Percentiles rank a stretch among this genome's conserved stretches.
These are phyloP conservation scores for Phytophthora parvispora DNA, from an alignment of 352 stramenopile genomes.

Conservation along the genomic window DNA sequence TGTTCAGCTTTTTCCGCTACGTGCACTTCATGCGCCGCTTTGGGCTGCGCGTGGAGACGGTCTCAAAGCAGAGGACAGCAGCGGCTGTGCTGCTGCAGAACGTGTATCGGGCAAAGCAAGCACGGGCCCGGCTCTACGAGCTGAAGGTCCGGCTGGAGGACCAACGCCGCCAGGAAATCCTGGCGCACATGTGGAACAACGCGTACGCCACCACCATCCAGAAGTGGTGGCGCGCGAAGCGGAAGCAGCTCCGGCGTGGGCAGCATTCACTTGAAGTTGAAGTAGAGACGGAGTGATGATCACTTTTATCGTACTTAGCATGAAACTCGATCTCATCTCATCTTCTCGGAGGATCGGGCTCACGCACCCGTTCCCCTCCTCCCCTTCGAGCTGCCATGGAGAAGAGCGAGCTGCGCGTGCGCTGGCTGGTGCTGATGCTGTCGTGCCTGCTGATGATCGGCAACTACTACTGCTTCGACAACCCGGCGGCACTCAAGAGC, in stretches of 20 bases:
- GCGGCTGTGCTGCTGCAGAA: constrained; percentile 63
- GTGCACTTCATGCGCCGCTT: constrained; percentile 48
- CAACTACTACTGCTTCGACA: constrained; percentile 95
- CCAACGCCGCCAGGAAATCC: constrained; percentile 53
- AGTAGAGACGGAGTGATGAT: constrained; percentile 8
- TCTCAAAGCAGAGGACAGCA: constrained; percentile 31
- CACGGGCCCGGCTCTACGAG: constrained; percentile 62
- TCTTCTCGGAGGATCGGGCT: constrained; percentile 24
- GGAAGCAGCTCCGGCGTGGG: constrained; percentile 3
- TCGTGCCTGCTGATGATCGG: constrained; percentile 92
- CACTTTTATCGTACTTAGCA: constrained; percentile 34
- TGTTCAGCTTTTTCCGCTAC: constrained; percentile 68
- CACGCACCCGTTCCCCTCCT: constrained; percentile 6
- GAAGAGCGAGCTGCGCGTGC: constrained; percentile 79
- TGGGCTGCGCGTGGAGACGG: constrained; percentile 38
- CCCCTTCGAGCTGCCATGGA: constrained; percentile 39
- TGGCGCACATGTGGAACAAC: constrained; percentile 76
- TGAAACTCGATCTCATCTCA: constrained; percentile 9
- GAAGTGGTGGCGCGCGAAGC: constrained; percentile 59
- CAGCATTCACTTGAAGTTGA: constrained; percentile 7
- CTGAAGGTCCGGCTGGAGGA: constrained; percentile 75
- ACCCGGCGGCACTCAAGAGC: constrained; percentile 89
- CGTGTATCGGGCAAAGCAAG: constrained; percentile 69
- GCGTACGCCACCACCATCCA: constrained; percentile 80
- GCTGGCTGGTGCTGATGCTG: constrained; percentile 90